Evolutionary conservation across 176 grass and related monocot genomes (phyloP), one percentile per base, ranked within the genome.

Genomic region (Urochloa ruziziensis): DNA sequence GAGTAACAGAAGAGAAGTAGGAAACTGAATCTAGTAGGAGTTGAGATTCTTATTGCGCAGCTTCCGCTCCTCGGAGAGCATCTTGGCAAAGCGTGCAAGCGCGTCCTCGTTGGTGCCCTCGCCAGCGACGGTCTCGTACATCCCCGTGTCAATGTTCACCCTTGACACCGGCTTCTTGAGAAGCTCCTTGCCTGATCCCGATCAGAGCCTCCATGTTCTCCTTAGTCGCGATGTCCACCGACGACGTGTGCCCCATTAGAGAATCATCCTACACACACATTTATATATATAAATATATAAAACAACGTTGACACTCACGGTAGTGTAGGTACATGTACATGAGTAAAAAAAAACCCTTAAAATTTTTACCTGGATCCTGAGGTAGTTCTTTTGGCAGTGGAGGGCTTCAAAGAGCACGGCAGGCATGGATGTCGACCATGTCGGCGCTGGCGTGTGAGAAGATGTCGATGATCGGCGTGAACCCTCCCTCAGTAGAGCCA

Each of bases 341-440:
- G n/a, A n/a, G n/a, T n/a, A n/a, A n/a, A n/a, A n/a, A n/a, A n/a
- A n/a, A n/a, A n/a, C n/a, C n/a, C n/a, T n/a, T n/a, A n/a, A n/a
- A n/a, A n/a, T n/a, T n/a, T n/a, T n/a, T n/a, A 39, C 37, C 94
- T 96, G 81, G 21, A 96, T 93, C 19, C 87, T 86, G 6, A 97
- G 89, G 70, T 97, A 93, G 17, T 81, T 72, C 0, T 62, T 39
- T 61, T 87, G 27, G 0, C 65, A 75, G n/a, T n/a, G n/a, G n/a
- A n/a, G n/a, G n/a, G n/a, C n/a, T n/a, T n/a, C n/a, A n/a, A n/a
- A n/a, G n/a, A n/a, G n/a, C n/a, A n/a, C n/a, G n/a, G n/a, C n/a
- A n/a, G n/a, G n/a, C n/a, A n/a, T n/a, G n/a, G n/a, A n/a, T n/a
- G n/a, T n/a, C n/a, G n/a, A n/a, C n/a, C n/a, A n/a, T n/a, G n/a